phyloP scores from a whole-genome alignment of 306 rosid species.

The Rosa persica region DNA sequence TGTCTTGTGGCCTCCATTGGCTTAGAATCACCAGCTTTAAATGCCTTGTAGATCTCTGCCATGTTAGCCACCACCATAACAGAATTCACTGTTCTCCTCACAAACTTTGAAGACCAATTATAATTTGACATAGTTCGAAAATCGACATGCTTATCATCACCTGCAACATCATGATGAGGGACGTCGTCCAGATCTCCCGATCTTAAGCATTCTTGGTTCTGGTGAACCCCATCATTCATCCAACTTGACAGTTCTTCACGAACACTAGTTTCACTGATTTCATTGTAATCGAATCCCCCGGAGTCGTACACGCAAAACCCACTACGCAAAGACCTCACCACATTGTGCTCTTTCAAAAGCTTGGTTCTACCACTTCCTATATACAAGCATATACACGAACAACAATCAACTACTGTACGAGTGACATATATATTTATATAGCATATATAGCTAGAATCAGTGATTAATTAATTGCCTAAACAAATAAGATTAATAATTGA shows the following conservation, averaged over 20 bases:
- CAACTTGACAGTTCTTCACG: conserved; percentile 35
- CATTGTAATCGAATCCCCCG: conserved; percentile 29
- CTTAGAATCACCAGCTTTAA: conserved; percentile 31
- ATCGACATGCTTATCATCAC: neutral
- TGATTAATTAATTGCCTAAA: neutral
- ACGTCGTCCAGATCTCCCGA: conserved; percentile 7
- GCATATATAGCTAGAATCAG: neutral
- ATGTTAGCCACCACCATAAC: conserved; percentile 44
- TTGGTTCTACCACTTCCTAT: conserved; percentile 27
- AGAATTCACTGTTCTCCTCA: conserved; percentile 36
- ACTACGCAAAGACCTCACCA: conserved; percentile 35
- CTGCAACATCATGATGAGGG: neutral
- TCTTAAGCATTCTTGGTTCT: conserved; percentile 40
- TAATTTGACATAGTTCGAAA: neutral
- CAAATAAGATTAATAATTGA: neutral
- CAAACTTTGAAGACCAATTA: conserved; percentile 30
- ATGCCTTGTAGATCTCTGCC: conserved; percentile 38
- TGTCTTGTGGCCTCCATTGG: conserved; percentile 35
- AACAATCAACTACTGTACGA: neutral
- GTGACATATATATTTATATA: neutral
- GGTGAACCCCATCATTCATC: conserved; percentile 43
- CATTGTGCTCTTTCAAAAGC: conserved; percentile 46
- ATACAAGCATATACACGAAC: neutral
- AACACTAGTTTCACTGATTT: conserved; percentile 8
- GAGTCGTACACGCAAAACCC: conserved; percentile 49